These are phyloP conservation scores for Vanilla planifolia DNA, from an alignment of 106 monocot species.

Conservation along the genomic window DNA sequence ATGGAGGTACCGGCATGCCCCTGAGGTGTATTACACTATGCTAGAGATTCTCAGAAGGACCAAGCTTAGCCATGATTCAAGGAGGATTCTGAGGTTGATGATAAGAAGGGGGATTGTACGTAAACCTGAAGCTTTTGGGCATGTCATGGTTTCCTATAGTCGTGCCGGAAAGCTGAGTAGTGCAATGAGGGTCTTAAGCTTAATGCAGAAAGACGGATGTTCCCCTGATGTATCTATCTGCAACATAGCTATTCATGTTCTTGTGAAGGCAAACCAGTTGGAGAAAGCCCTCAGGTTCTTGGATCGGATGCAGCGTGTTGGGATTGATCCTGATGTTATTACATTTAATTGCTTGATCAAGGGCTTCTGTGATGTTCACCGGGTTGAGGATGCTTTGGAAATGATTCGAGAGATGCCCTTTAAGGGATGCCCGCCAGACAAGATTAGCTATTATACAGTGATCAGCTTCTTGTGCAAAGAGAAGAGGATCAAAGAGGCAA, in stretches of 20 bases:
- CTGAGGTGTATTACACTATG: constrained; percentile 63
- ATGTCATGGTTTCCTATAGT: constrained; percentile 77
- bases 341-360: constrained; percentile 92
- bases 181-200: constrained; percentile 80
- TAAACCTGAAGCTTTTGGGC: constrained; percentile 34
- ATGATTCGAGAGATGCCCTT: constrained; percentile 66
- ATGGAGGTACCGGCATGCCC: constrained; percentile 83
- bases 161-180: constrained; percentile 71
- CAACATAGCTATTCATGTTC: constrained; percentile 64
- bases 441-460: constrained; percentile 88
- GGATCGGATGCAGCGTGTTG: constrained; percentile 66
- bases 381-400: constrained; percentile 51
- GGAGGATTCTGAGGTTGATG: constrained; percentile 74
- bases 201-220: constrained; percentile 93
- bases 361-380: constrained; percentile 58
- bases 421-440: constrained; percentile 64
- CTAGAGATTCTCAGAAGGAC: constrained; percentile 71
- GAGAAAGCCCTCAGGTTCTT: constrained; percentile 64
- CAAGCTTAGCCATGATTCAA: constrained; percentile 45
- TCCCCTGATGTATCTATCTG: constrained; percentile 55
- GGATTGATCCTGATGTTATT: constrained; percentile 53
- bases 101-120: constrained; percentile 54
- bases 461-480: constrained; percentile 77
- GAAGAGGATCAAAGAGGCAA: constrained; percentile 60
- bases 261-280: constrained; percentile 57